Conservation (phyloP, 805 yeast species). For the Candida stauntonica region DNA sequence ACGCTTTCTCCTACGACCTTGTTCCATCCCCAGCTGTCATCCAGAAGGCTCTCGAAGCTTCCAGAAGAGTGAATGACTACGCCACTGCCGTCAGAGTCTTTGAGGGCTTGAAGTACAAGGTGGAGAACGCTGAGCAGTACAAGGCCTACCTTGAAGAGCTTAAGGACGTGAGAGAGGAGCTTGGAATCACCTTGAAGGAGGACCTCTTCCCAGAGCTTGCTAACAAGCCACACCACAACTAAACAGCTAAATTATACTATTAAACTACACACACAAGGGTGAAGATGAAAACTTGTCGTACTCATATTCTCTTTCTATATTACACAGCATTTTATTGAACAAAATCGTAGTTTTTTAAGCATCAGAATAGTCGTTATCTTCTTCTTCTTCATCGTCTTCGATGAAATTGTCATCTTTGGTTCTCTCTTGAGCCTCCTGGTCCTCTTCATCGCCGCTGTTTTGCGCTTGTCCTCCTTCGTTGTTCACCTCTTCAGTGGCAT, state of each 20-base stretch:
- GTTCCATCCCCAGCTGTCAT: constrained; percentile 97
- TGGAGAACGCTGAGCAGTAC: constrained; percentile 91
- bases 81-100: constrained; percentile 98
- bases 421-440: constrained; percentile 15
- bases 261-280: neutral
- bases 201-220: constrained; percentile 56
- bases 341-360: neutral
- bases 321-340: too few relatives aligned
- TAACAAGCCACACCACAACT: constrained; percentile 24
- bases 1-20: constrained; percentile 96
- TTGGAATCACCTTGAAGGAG: constrained; percentile 91
- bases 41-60: constrained; percentile 93
- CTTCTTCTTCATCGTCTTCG: constrained; percentile 26
- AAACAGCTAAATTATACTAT: constrained; percentile 1
- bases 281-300: neutral
- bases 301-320: neutral
- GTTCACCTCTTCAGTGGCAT: constrained; percentile 76
- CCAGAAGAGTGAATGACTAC: constrained; percentile 98
- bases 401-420: constrained; percentile 19
- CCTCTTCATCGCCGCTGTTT: constrained; percentile 30
- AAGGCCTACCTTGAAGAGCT: constrained; percentile 93
- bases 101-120: constrained; percentile 95
- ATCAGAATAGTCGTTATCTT: constrained; percentile 26
- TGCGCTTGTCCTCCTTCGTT: constrained; percentile 32
- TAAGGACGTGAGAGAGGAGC: constrained; percentile 84